Conservation (phyloP, 2,329 filamentous ascomycete species). For the Colletotrichum chrysophilum region DNA sequence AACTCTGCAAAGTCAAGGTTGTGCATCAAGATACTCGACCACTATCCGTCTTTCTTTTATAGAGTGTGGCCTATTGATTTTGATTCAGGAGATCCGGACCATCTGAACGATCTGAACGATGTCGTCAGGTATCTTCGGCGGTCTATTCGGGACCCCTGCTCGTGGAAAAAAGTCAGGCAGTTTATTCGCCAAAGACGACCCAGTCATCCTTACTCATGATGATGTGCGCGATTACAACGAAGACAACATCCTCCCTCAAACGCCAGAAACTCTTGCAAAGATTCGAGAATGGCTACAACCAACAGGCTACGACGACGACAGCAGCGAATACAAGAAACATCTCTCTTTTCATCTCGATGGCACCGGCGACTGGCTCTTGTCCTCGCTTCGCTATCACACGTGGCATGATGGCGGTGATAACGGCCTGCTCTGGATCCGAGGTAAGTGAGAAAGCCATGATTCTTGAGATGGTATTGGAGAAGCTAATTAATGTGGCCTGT, state of each 20-base stretch:
- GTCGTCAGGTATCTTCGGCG: background rate
- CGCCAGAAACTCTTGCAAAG: background rate
- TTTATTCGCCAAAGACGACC: background rate
- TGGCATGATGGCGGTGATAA: constrained; percentile 24
- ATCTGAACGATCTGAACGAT: background rate
- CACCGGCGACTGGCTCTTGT: constrained; percentile 29
- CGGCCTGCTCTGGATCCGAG: constrained; percentile 34
- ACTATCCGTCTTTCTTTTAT: background rate
- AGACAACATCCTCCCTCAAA: background rate
- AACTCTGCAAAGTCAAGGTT: background rate
- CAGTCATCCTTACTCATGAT: background rate
- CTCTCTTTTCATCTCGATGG: constrained; percentile 24
- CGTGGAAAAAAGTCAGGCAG: background rate
- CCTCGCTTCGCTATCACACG: constrained; percentile 19
- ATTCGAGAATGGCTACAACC: constrained; percentile 12
- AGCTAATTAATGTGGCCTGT: background rate
- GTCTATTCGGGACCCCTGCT: background rate
- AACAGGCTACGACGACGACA: constrained; percentile 25
- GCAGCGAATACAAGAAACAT: constrained; percentile 29
- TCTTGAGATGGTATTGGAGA: background rate
- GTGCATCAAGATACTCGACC: background rate
- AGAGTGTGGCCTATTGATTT: background rate
- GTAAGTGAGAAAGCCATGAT: background rate
- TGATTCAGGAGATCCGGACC: background rate
- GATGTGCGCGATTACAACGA: background rate